phyloP scores from a whole-genome alignment of 169 alveolate genomes.

The Plasmodium malariae region DNA sequence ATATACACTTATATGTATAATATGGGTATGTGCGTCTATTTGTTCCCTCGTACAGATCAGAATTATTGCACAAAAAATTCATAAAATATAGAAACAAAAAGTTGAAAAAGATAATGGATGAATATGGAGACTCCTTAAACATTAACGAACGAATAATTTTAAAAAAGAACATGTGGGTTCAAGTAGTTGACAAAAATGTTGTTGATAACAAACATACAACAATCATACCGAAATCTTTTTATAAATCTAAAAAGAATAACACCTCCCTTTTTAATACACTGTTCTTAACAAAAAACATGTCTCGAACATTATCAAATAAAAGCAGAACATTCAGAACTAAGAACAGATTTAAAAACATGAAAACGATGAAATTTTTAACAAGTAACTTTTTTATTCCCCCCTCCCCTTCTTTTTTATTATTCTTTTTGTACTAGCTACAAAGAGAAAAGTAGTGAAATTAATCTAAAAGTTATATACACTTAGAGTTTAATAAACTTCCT shows the following conservation, averaged over 20 bases:
- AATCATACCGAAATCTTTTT: conserved; percentile 71
- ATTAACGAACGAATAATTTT: conserved; percentile 66
- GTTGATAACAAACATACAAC: conserved; percentile 64
- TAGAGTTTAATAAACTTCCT: no score
- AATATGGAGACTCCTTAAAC: conserved; percentile 63
- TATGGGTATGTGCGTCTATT: background rate
- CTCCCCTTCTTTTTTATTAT: background rate
- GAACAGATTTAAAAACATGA: conserved; percentile 57
- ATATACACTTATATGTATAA: background rate
- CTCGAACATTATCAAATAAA: conserved; percentile 72
- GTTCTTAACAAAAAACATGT: conserved; percentile 54
- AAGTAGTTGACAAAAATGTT: conserved; percentile 56
- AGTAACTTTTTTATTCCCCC: conserved; percentile 19
- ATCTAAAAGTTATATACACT: conserved; percentile 44
- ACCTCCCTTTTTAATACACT: conserved; percentile 59
- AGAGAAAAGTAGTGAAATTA: conserved; percentile 45
- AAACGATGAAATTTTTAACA: conserved; percentile 73
- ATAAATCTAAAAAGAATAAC: conserved; percentile 65
- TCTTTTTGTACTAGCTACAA: conserved; percentile 49
- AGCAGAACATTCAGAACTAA: conserved; percentile 68
- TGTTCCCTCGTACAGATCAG: conserved; percentile 33
- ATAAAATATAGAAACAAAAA: conserved; percentile 66
- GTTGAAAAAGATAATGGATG: conserved; percentile 68
- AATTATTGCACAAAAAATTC: conserved; percentile 48
- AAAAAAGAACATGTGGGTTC: conserved; percentile 77